Percentiles rank a stretch among this genome's conserved stretches.
Evolutionary conservation across 352 stramenopile species (phyloP).

Genomic region (Phytophthora parvispora): DNA sequence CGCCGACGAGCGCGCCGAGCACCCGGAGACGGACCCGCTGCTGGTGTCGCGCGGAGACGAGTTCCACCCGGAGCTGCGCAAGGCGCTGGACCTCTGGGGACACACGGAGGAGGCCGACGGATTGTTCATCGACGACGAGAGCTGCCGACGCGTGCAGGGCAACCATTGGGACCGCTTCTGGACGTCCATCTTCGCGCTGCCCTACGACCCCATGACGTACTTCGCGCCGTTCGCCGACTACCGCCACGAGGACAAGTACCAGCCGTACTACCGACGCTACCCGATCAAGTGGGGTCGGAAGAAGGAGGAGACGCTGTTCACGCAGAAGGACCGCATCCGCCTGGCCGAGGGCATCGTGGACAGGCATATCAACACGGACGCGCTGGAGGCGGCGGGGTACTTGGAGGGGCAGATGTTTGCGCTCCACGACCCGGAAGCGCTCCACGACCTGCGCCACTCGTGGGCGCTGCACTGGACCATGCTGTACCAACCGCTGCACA

Average conservation of each 20-base stretch:
- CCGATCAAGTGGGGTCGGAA: conserved; percentile 76
- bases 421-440: conserved; percentile 81
- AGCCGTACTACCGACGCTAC: conserved; percentile 87
- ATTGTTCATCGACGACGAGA: conserved; percentile 61
- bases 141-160: conserved; percentile 33
- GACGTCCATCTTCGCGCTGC: conserved; percentile 67
- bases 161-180: conserved; percentile 50
- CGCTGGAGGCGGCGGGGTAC: conserved; percentile 60
- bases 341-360: conserved; percentile 76
- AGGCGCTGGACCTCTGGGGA: conserved; percentile 68
- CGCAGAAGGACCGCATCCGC: conserved; percentile 85
- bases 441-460: conserved; percentile 72
- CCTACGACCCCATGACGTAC: conserved; percentile 84
- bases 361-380: conserved; percentile 82
- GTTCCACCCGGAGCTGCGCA: conserved; percentile 70
- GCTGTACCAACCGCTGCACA: conserved; percentile 86
- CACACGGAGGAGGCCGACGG: conserved; percentile 85
- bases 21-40: conserved; percentile 82
- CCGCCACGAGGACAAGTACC: conserved; percentile 72
- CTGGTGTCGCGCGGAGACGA: conserved; percentile 66
- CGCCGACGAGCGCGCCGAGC: conserved; percentile 38
- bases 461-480: conserved; percentile 87
- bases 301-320: conserved; percentile 84
- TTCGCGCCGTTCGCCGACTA: conserved; percentile 87
- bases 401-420: conserved; percentile 86